phyloP scores from a whole-genome alignment of 352 stramenopile species.

The Aphanomyces euteiches region DNA sequence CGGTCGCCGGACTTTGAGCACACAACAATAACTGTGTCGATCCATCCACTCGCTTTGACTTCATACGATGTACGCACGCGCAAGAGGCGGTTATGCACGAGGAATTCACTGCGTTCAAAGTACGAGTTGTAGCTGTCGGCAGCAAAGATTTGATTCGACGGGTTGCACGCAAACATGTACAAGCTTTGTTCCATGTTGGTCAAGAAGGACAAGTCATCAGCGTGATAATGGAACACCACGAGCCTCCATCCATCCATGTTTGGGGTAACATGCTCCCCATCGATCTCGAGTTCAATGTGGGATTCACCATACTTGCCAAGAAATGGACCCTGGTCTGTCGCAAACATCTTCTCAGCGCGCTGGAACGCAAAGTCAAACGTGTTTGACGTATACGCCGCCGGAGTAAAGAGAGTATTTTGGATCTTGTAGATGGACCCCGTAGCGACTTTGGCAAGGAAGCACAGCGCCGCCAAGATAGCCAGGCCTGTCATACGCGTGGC shows the following conservation, averaged over 20 bases:
- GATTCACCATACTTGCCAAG: slow-evolving; percentile 61
- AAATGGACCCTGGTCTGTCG: slow-evolving; percentile 61
- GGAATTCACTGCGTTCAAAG: slow-evolving; percentile 60
- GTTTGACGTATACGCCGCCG: background rate
- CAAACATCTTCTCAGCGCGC: slow-evolving; percentile 84
- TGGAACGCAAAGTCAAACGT: slow-evolving; percentile 50
- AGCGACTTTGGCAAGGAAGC: background rate
- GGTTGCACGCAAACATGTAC: slow-evolving; percentile 64
- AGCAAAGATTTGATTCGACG: slow-evolving; percentile 36
- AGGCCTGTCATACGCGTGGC: background rate
- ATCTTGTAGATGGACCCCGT: slow-evolving; percentile 18
- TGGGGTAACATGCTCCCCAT: slow-evolving; percentile 61
- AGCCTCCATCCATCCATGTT: slow-evolving; percentile 67
- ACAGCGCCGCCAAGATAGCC: background rate
- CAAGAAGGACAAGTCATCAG: slow-evolving; percentile 64
- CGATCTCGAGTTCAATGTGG: slow-evolving; percentile 62
- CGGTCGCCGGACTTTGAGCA: slow-evolving; percentile 51
- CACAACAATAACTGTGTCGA: slow-evolving; percentile 75
- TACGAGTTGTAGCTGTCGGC: slow-evolving; percentile 57
- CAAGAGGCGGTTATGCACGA: slow-evolving; percentile 54
- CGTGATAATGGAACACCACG: slow-evolving; percentile 82
- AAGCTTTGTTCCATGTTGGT: slow-evolving; percentile 60
- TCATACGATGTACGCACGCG: slow-evolving; percentile 50
- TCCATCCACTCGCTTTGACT: slow-evolving; percentile 67
- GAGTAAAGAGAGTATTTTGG: background rate